Evolutionary conservation across 768 basidiomycete genomes (phyloP).

Genomic region (Lenzites betulinus): DNA sequence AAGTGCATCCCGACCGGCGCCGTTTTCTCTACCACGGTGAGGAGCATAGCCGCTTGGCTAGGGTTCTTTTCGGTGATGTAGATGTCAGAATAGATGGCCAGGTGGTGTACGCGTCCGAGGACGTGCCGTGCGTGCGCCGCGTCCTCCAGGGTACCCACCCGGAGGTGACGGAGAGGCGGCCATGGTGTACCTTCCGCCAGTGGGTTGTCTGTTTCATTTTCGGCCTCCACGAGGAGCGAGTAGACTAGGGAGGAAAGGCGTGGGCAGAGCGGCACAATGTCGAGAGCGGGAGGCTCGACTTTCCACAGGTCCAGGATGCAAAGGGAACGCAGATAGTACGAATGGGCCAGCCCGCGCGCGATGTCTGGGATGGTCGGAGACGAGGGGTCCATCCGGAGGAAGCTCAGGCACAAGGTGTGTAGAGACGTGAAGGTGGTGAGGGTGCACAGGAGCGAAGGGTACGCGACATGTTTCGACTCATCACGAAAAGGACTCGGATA

Average conservation of each 20-base stretch:
- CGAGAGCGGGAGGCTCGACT: not conserved
- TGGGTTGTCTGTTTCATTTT: no score
- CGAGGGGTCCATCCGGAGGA: not conserved
- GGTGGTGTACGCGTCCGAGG: not conserved
- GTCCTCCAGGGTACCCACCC: not conserved
- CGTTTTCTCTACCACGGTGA: no score
- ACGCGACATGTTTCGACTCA: no score
- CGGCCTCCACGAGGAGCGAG: not conserved
- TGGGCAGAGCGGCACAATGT: not conserved
- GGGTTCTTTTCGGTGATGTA: no score
- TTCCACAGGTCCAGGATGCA: not conserved
- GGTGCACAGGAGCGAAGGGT: no score
- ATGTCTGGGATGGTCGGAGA: not conserved
- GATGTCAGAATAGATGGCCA: not conserved
- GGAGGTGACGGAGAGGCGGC: not conserved
- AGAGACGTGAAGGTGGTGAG: not conserved
- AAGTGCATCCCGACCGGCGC: no score
- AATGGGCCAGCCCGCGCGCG: no score
- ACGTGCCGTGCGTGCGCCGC: not conserved
- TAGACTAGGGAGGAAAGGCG: not conserved
- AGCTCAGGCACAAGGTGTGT: not conserved
- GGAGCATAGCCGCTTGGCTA: no score
- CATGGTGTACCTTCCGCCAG: not conserved
- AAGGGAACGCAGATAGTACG: not conserved
- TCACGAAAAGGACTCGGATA: no score